Evolutionary conservation across 805 yeast genomes (phyloP).

Genomic region (Wickerhamomyces chambardii): DNA sequence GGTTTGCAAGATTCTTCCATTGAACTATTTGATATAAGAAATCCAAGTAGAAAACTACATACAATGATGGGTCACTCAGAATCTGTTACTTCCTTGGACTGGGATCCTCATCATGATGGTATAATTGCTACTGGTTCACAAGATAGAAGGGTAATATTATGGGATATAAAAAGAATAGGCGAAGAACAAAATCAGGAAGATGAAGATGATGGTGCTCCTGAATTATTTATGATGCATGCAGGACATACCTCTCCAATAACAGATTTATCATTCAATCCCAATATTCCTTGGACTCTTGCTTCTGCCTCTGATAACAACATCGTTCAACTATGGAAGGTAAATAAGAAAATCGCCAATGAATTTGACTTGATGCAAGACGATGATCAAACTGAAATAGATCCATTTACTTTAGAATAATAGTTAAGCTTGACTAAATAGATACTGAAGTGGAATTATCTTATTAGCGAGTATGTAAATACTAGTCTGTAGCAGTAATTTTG

Average conservation of each 20-base stretch:
- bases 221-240: constrained; percentile 84
- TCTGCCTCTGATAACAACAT: constrained; percentile 39
- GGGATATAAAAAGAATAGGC: constrained; percentile 79
- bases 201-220: constrained; percentile 88
- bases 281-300: constrained; percentile 68
- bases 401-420: constrained; percentile 12
- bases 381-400: constrained; percentile 8
- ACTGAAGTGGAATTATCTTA: too few species aligned
- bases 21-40: constrained; percentile 55
- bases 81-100: constrained; percentile 62
- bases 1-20: constrained; percentile 66
- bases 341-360: constrained; percentile 25
- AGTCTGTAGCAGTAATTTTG: too few species aligned
- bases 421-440: too few species aligned
- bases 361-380: constrained; percentile 1
- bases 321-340: constrained; percentile 35
- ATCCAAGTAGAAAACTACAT: constrained; percentile 40
- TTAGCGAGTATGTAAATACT: too few species aligned
- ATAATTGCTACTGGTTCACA: constrained; percentile 68
- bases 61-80: constrained; percentile 77
- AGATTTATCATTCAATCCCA: constrained; percentile 62
- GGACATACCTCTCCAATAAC: constrained; percentile 78
- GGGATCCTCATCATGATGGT: constrained; percentile 73
- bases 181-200: constrained; percentile 82
- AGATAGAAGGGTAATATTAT: constrained; percentile 69